Percentiles rank a stretch among this genome's conserved stretches.
phyloP scores from a whole-genome alignment of 805 yeast genomes.

The Blastobotrys peoriensis region DNA sequence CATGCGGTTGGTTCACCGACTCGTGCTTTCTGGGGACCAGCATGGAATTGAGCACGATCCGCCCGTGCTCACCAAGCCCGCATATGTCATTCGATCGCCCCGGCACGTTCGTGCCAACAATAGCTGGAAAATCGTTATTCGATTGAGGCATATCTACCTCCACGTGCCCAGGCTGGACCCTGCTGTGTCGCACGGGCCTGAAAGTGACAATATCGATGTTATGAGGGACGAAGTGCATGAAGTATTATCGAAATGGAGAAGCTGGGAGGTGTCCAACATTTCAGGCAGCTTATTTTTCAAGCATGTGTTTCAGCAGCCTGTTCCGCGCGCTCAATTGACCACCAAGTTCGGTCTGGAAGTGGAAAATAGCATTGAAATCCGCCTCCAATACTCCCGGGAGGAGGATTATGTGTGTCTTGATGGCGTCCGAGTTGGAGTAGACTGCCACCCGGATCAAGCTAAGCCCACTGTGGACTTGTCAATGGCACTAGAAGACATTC shows the following conservation, averaged over 20 bases:
- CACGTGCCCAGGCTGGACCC: slow-evolving; percentile 53
- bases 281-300: slow-evolving; percentile 51
- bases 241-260: slow-evolving; percentile 74
- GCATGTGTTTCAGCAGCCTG: slow-evolving; percentile 38
- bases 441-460: too few species aligned
- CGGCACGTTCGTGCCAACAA: slow-evolving; percentile 74
- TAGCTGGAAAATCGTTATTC: slow-evolving; percentile 80
- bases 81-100: slow-evolving; percentile 66
- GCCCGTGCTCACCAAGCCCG: slow-evolving; percentile 82
- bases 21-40: slow-evolving; percentile 43
- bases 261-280: slow-evolving; percentile 77
- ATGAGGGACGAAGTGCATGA: slow-evolving; percentile 41
- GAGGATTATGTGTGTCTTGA: slow-evolving; percentile 33
- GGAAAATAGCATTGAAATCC: slow-evolving; percentile 27
- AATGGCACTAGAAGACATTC: too few species aligned
- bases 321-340: slow-evolving; percentile 1
- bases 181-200: slow-evolving; percentile 27
- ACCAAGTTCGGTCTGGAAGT: slow-evolving; percentile 17
- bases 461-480: too few species aligned
- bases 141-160: slow-evolving; percentile 67
- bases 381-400: slow-evolving; percentile 25
- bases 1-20: slow-evolving; percentile 32
- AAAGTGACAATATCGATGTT: slow-evolving; percentile 34
- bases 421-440: slow-evolving; percentile 1
- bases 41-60: slow-evolving; percentile 74